Percentiles rank a stretch among this genome's conserved stretches.
Conservation (phyloP, 257 asterid species). For the Capsicum chinense region DNA sequence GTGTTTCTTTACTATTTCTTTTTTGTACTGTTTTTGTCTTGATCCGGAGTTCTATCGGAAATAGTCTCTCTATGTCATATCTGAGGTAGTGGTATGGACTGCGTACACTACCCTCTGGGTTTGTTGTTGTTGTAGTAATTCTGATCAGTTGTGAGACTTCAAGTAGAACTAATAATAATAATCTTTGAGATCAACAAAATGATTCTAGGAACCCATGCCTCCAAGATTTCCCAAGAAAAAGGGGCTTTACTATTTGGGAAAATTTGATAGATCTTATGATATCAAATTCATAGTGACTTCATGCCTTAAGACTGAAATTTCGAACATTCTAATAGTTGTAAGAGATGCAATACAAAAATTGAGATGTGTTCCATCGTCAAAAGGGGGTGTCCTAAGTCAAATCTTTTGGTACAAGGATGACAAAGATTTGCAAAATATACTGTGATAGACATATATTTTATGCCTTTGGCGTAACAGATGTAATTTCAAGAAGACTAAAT, state of each 20-base stretch:
- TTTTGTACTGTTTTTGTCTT: no score
- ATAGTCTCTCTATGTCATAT: no score
- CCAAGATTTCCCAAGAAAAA: background rate
- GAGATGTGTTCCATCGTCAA: background rate
- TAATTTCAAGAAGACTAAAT: background rate
- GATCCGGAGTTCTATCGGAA: no score
- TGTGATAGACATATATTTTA: no score
- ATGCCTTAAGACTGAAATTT: background rate
- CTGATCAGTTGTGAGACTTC: background rate
- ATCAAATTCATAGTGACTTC: background rate
- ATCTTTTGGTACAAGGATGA: constrained; percentile 24
- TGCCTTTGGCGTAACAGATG: background rate
- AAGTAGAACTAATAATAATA: background rate
- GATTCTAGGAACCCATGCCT: background rate
- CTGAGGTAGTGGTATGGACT: no score
- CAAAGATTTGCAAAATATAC: background rate
- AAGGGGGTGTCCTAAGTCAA: background rate
- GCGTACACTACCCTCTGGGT: no score
- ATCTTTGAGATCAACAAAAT: background rate
- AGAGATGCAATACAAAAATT: background rate
- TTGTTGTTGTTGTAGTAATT: no score
- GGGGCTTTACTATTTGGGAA: background rate
- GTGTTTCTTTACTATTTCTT: no score
- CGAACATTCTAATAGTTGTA: background rate
- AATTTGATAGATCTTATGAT: background rate